Evolutionary conservation across 306 rosid species (phyloP).

Genomic region (Lathyrus tuberosus): DNA sequence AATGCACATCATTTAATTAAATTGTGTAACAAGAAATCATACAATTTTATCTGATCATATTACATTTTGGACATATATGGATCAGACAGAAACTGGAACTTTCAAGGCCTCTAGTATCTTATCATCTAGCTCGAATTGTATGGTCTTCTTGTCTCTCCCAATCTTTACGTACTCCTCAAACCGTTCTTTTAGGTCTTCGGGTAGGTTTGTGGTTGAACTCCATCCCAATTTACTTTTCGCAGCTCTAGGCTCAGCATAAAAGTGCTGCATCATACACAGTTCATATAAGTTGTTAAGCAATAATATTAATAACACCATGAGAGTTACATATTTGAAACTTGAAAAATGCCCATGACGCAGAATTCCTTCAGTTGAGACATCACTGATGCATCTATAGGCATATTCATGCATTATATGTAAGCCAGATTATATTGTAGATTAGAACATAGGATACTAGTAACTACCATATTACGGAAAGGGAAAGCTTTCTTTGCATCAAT

Average conservation of each 20-base stretch:
- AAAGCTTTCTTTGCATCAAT: constrained; percentile 89
- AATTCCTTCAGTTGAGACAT: not conserved
- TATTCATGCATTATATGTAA: not conserved
- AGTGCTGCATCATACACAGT: constrained; percentile 66
- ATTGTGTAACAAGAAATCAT: constrained; percentile 9
- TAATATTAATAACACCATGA: constrained; percentile 3
- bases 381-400: not conserved
- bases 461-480: constrained; percentile 85
- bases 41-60: constrained; percentile 15
- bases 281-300: constrained; percentile 3
- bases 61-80: constrained; percentile 15
- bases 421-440: not conserved
- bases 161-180: constrained; percentile 81
- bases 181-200: constrained; percentile 79
- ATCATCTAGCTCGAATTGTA: constrained; percentile 79
- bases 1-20: constrained; percentile 22
- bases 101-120: constrained; percentile 79
- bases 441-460: constrained; percentile 18
- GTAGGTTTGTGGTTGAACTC: constrained; percentile 67
- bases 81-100: constrained; percentile 71
- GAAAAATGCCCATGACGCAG: constrained; percentile 7
- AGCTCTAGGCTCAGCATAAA: constrained; percentile 95
- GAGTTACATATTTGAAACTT: not conserved
- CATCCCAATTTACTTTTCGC: constrained; percentile 83
- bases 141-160: constrained; percentile 82